Conservation (phyloP, 2,329 filamentous ascomycete genomes). For the Claviceps fusiformis region DNA sequence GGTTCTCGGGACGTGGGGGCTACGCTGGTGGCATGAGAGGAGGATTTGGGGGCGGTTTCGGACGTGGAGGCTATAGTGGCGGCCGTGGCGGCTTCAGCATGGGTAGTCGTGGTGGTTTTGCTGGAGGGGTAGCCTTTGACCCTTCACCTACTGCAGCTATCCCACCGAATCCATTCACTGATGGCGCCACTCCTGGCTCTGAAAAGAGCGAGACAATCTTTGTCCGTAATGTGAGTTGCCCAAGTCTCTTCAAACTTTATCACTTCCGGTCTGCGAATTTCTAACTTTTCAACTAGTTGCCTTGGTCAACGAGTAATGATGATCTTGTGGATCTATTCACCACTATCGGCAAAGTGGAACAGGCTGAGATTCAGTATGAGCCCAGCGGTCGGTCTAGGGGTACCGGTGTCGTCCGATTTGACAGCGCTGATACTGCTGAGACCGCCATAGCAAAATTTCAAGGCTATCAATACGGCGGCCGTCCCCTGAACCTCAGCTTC, state of each 20-base stretch:
- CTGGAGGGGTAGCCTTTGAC: constrained; percentile 36
- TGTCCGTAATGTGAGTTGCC: constrained; percentile 76
- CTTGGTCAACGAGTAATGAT: constrained; percentile 98
- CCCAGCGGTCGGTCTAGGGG: constrained; percentile 89
- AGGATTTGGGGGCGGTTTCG: constrained; percentile 42
- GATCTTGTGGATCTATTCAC: constrained; percentile 93
- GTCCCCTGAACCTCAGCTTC: constrained; percentile 82
- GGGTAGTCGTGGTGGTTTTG: constrained; percentile 23
- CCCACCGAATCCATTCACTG: constrained; percentile 83
- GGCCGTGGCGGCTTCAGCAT: constrained; percentile 29
- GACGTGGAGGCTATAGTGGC: constrained; percentile 37
- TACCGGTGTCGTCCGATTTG: constrained; percentile 93
- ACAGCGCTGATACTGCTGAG: constrained; percentile 68
- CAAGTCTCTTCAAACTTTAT: neutral
- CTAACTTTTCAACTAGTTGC: constrained; percentile 46
- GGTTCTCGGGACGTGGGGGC: constrained; percentile 43
- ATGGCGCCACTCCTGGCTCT: constrained; percentile 75
- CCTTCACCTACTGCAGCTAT: constrained; percentile 32
- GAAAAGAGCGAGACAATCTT: constrained; percentile 80
- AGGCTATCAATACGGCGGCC: constrained; percentile 91
- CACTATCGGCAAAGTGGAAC: constrained; percentile 94
- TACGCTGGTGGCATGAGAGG: constrained; percentile 45
- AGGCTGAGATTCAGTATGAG: constrained; percentile 98
- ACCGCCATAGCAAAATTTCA: constrained; percentile 96
- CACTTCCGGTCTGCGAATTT: neutral